These are phyloP conservation scores for Komagataella mondaviorum DNA, from an alignment of 805 yeast genomes.

Conservation along the genomic window DNA sequence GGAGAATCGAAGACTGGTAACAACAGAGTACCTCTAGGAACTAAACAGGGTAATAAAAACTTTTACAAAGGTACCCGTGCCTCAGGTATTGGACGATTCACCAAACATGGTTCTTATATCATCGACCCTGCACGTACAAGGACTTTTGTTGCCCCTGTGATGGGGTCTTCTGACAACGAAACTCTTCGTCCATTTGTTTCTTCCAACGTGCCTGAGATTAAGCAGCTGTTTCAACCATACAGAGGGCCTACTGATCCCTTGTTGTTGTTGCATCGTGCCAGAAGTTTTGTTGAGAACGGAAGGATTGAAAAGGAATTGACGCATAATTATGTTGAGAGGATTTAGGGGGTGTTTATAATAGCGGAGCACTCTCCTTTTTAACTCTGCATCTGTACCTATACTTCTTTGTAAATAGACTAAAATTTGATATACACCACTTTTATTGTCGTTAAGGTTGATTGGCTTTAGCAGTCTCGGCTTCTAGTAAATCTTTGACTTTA, in stretches of 20 bases:
- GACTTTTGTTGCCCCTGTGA: slow-evolving; percentile 74
- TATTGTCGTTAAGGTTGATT: not conserved
- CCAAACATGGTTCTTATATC: slow-evolving; percentile 59
- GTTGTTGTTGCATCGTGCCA: slow-evolving; percentile 56
- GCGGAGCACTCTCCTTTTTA: slow-evolving; percentile 4
- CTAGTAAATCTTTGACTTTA: slow-evolving; percentile 33
- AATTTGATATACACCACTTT: not conserved
- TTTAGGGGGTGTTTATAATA: slow-evolving; percentile 7
- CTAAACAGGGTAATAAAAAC: slow-evolving; percentile 90
- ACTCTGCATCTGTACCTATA: slow-evolving; percentile 2
- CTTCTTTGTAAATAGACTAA: slow-evolving; percentile 4
- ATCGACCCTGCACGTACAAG: slow-evolving; percentile 80
- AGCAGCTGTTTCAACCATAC: slow-evolving; percentile 59
- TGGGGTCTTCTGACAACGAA: slow-evolving; percentile 11
- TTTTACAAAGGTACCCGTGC: slow-evolving; percentile 95
- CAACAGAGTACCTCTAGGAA: slow-evolving; percentile 70
- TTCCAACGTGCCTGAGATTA: slow-evolving; percentile 55
- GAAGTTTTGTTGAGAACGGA: slow-evolving; percentile 69
- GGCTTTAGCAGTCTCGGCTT: slow-evolving; percentile 23
- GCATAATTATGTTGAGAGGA: slow-evolving; percentile 18
- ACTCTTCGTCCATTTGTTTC: slow-evolving; percentile 67
- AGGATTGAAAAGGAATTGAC: slow-evolving; percentile 23
- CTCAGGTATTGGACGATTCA: slow-evolving; percentile 78
- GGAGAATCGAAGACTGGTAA: slow-evolving; percentile 71
- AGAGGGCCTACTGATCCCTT: slow-evolving; percentile 67